phyloP scores from a whole-genome alignment of 257 asterid species.

The Leonotis leonurus region DNA sequence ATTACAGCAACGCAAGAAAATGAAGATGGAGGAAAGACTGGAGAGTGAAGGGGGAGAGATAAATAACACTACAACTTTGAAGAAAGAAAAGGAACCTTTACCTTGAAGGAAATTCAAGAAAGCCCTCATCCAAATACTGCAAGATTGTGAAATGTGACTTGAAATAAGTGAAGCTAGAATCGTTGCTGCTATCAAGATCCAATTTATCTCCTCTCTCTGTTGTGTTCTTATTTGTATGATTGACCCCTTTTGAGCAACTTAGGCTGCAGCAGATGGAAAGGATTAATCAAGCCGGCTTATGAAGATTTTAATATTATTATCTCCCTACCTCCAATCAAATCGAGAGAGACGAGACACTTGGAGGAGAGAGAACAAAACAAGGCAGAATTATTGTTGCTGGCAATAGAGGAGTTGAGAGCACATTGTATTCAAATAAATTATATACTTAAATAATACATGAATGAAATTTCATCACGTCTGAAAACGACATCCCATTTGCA shows the following conservation, averaged over 20 bases:
- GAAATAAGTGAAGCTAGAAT: not conserved
- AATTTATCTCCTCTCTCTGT: not conserved
- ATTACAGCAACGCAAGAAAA: not conserved
- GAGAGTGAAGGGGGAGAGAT: not conserved
- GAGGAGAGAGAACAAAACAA: constrained; percentile 15
- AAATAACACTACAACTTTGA: not conserved
- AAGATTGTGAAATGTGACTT: constrained; percentile 3
- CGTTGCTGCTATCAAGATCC: constrained; percentile 17
- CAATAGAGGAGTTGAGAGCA: constrained; percentile 14
- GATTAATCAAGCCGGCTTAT: not conserved
- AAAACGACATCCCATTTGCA: constrained; percentile 16
- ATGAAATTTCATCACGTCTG: constrained; percentile 9
- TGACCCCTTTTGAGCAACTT: not conserved
- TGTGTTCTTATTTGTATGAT: not conserved
- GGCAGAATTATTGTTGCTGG: constrained; percentile 2
- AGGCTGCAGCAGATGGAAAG: not conserved
- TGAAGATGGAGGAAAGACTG: not conserved
- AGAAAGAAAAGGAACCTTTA: constrained; percentile 27
- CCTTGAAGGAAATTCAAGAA: not conserved
- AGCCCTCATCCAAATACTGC: constrained; percentile 33
- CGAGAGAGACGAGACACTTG: not conserved
- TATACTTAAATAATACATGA: not conserved
- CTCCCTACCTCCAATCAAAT: not conserved
- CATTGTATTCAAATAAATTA: constrained; percentile 18
- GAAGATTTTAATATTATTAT: not conserved